Evolutionary conservation across 1,284 basidiomycete genomes (phyloP).

Genomic region (Kwoniella shivajii): DNA sequence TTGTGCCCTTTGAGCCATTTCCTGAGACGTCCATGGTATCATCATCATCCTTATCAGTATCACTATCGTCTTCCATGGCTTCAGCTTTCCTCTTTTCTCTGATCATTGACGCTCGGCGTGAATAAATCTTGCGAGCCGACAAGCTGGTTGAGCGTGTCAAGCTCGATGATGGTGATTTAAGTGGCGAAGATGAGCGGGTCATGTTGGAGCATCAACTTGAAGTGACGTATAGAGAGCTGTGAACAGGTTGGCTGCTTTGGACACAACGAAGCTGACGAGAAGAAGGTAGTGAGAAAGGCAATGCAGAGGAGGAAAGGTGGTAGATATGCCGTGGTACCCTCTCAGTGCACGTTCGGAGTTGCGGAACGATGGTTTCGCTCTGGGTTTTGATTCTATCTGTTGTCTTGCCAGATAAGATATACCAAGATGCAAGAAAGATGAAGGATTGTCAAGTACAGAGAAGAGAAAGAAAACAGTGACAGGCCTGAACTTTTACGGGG

Average conservation of each 20-base stretch:
- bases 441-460: no score
- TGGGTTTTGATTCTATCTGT: no score
- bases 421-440: no score
- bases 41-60: constrained; percentile 2
- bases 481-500: no score
- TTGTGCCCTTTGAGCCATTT: neutral
- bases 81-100: constrained; percentile 19
- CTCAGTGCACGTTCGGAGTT: no score
- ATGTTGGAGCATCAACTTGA: neutral
- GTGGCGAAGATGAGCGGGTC: constrained; percentile 6
- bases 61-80: neutral
- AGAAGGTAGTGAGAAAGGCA: neutral
- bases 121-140: constrained; percentile 15
- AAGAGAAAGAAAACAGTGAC: no score
- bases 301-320: neutral
- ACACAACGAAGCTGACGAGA: neutral
- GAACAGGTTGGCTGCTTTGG: neutral
- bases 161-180: neutral
- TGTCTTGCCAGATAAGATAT: no score
- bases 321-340: no score
- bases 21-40: neutral
- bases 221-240: neutral
- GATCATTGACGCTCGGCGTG: constrained; percentile 12
- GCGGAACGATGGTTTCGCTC: no score
- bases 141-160: constrained; percentile 3